A percentile compares a stretch with the other conserved stretches of the same genome.
Evolutionary conservation across 2,329 filamentous ascomycete species (phyloP).

Genomic region (Ophiostoma ulmi): DNA sequence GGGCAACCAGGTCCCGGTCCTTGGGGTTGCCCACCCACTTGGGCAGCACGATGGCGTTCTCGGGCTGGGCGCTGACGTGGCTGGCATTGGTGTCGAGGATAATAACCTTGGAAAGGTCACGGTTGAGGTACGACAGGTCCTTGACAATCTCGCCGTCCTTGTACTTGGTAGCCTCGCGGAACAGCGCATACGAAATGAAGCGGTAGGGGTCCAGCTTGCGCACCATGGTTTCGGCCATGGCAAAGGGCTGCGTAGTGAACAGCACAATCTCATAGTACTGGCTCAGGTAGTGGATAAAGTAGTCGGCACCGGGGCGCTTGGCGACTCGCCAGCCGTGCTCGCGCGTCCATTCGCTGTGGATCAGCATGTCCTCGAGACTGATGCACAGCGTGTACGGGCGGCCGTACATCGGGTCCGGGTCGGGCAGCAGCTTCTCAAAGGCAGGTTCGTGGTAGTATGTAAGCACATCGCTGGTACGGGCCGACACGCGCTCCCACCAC

Average conservation of each 20-base stretch:
- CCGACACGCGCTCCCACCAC: constrained; percentile 76
- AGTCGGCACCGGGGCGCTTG: constrained; percentile 91
- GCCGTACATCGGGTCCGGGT: constrained; percentile 70
- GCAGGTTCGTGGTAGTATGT: constrained; percentile 95
- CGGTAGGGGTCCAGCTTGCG: constrained; percentile 92
- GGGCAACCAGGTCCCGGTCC: constrained; percentile 78
- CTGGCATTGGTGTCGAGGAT: constrained; percentile 81
- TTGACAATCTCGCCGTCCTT: constrained; percentile 95
- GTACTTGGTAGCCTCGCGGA: constrained; percentile 94
- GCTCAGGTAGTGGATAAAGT: constrained; percentile 92
- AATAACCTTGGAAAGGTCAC: constrained; percentile 90
- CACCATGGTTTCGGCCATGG: constrained; percentile 79
- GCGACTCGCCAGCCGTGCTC: constrained; percentile 94
- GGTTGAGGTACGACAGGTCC: constrained; percentile 97
- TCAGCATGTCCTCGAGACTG: constrained; percentile 85
- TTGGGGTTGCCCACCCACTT: constrained; percentile 81
- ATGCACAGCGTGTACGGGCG: constrained; percentile 90
- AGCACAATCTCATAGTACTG: constrained; percentile 98
- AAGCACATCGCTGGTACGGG: constrained; percentile 68
- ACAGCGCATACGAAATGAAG: constrained; percentile 92
- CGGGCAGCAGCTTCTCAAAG: constrained; percentile 86
- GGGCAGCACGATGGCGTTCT: constrained; percentile 87
- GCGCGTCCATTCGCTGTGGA: constrained; percentile 90
- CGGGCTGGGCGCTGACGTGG: constrained; percentile 85
- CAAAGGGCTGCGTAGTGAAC: constrained; percentile 83